Conservation (phyloP, 352 stramenopile species). For the Phytophthora cajani region DNA sequence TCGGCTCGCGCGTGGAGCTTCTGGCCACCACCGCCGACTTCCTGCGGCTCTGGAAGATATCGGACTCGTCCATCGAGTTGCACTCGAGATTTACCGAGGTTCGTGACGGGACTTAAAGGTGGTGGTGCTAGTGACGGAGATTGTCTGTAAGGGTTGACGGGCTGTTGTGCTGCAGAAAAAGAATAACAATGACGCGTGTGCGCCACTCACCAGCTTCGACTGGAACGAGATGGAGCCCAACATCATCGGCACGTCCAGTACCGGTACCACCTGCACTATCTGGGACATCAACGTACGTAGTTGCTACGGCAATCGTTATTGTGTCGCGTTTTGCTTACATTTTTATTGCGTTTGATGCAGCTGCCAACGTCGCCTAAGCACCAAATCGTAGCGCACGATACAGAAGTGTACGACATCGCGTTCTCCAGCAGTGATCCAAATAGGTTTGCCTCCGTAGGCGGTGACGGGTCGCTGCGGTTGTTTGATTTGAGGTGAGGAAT, state of each 20-base stretch:
- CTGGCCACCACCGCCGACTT: constrained; percentile 88
- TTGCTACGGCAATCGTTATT: not conserved
- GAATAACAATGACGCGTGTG: constrained; percentile 90
- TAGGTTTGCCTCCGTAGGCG: constrained; percentile 97
- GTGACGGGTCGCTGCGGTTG: constrained; percentile 95
- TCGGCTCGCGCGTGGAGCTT: constrained; percentile 61
- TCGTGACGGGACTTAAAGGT: not conserved
- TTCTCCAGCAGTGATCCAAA: constrained; percentile 94
- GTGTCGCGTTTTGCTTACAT: not conserved
- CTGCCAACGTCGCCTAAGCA: constrained; percentile 77
- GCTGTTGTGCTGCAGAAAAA: constrained; percentile 37
- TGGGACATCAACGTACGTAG: constrained; percentile 96
- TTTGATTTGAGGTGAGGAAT: constrained; percentile 95
- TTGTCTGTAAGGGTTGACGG: not conserved
- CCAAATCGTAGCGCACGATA: constrained; percentile 98
- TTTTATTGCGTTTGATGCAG: constrained; percentile 29
- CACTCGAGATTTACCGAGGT: constrained; percentile 81
- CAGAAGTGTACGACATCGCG: constrained; percentile 98
- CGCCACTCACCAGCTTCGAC: constrained; percentile 98
- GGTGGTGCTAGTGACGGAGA: not conserved
- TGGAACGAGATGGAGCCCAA: constrained; percentile 97
- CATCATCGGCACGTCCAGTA: constrained; percentile 96
- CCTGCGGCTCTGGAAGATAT: constrained; percentile 81
- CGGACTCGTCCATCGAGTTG: constrained; percentile 76
- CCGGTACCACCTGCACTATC: constrained; percentile 99